A percentile compares a stretch with the other conserved stretches of the same genome.
Conservation (phyloP, 345 rosid species). For the Syzygium oleosum region DNA sequence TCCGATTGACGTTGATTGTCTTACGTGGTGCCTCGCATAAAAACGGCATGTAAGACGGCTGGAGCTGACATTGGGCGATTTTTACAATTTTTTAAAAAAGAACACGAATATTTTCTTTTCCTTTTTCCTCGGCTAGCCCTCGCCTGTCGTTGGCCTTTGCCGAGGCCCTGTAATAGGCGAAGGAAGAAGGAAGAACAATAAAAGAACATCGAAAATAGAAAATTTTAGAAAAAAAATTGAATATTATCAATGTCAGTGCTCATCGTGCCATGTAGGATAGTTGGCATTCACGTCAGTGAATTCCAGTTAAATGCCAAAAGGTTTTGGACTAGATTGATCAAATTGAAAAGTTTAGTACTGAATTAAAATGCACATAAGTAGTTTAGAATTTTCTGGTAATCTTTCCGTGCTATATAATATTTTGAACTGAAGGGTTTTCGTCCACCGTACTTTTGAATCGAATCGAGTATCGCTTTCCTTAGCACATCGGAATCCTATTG, state of each 20-base stretch:
- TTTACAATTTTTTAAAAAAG: neutral
- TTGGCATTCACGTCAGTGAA: fast-evolving
- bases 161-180: fast-evolving
- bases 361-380: fast-evolving
- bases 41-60: too few relatives aligned
- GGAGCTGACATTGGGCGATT: too few relatives aligned
- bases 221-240: neutral
- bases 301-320: fast-evolving
- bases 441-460: neutral
- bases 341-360: neutral
- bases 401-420: fast-evolving
- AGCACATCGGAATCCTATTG: neutral
- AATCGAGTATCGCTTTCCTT: neutral
- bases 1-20: fast-evolving
- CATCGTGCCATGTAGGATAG: neutral
- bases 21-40: neutral
- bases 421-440: neutral
- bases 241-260: neutral
- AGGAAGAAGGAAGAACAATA: neutral
- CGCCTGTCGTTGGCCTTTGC: fast-evolving
- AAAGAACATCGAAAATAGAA: neutral
- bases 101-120: neutral
- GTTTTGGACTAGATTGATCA: fast-evolving
- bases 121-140: fast-evolving
- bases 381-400: neutral